phyloP scores from a whole-genome alignment of 305 asterid species.

The Lippia alba region DNA sequence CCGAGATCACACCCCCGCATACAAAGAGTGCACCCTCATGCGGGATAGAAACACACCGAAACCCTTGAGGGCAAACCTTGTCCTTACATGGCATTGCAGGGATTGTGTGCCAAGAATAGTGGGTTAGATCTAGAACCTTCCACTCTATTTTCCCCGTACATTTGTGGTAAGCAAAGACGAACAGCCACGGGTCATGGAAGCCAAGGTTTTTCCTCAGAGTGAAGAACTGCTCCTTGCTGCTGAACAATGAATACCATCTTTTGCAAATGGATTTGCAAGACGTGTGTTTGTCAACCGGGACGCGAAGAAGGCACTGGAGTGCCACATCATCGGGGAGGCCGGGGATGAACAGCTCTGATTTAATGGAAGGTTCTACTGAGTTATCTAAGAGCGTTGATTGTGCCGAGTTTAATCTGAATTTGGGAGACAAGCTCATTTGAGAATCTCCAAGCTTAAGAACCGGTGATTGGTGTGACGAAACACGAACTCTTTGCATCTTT shows the following conservation, averaged over 20 bases:
- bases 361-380: constrained; percentile 47
- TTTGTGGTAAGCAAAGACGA: constrained; percentile 81
- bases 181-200: constrained; percentile 88
- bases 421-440: constrained; percentile 85
- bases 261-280: constrained; percentile 64
- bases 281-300: constrained; percentile 65
- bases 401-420: constrained; percentile 65
- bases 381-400: constrained; percentile 60
- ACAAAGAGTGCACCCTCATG: constrained; percentile 74
- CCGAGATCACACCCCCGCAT: constrained; percentile 84
- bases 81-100: constrained; percentile 97
- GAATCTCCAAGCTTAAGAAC: constrained; percentile 87
- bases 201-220: constrained; percentile 76
- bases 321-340: constrained; percentile 96
- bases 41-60: constrained; percentile 85
- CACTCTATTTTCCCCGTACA: constrained; percentile 88
- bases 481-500: constrained; percentile 83
- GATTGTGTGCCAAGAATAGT: constrained; percentile 77
- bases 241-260: constrained; percentile 82
- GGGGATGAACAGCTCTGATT: constrained; percentile 74
- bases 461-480: constrained; percentile 81
- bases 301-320: constrained; percentile 82
- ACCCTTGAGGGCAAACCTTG: constrained; percentile 87
- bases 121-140: constrained; percentile 79
- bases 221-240: constrained; percentile 78